Conservation (phyloP, 805 yeast genomes). For the Yarrowia keelungensis region DNA sequence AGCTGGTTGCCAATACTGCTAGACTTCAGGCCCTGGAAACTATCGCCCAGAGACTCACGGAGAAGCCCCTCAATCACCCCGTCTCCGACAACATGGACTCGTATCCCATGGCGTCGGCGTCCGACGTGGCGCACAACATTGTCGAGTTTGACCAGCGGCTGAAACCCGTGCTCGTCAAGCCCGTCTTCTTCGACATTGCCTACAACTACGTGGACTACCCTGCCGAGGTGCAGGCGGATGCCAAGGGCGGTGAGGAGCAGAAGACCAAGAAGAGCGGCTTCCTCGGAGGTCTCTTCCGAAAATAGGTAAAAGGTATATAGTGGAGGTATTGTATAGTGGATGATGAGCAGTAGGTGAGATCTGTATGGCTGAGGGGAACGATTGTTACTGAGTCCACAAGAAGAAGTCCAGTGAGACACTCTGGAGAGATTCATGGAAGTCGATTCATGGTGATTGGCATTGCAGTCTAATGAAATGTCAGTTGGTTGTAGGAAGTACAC, state of each 20-base stretch:
- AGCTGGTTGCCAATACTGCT: constrained; percentile 5
- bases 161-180: constrained; percentile 75
- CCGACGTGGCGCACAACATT: constrained; percentile 45
- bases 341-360: too few species aligned
- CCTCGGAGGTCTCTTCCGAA: constrained; percentile 8
- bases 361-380: too few species aligned
- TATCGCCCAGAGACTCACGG: constrained; percentile 14
- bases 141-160: constrained; percentile 52
- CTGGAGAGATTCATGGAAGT: background rate
- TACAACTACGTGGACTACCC: constrained; percentile 73
- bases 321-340: background rate
- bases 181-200: constrained; percentile 90
- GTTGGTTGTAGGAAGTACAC: too few species aligned
- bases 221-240: constrained; percentile 38
- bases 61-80: constrained; percentile 42
- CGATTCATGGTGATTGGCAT: background rate
- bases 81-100: constrained; percentile 57
- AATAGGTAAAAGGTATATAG: background rate
- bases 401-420: too few species aligned
- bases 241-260: constrained; percentile 9
- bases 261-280: constrained; percentile 13
- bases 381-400: too few species aligned
- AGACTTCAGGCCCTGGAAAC: constrained; percentile 35
- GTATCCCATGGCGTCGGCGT: constrained; percentile 50
- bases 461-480: too few species aligned